phyloP scores from a whole-genome alignment of 2,329 filamentous ascomycete genomes.

The Fusarium buharicum region DNA sequence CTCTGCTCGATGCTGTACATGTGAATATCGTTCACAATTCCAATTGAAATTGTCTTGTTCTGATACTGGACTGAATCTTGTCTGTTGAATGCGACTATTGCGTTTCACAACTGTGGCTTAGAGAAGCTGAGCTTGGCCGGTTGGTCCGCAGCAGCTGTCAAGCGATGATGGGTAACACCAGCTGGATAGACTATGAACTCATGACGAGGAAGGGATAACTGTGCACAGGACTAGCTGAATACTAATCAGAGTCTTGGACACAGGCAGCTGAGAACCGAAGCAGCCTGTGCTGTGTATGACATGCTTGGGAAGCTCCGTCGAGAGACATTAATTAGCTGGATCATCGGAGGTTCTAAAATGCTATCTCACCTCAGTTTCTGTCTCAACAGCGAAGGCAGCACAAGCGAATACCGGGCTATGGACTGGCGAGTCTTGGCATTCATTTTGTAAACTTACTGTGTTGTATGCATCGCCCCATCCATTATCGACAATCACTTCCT shows the following conservation, averaged over 20 bases:
- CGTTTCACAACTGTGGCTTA: slow-evolving; percentile 18
- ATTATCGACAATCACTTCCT: slow-evolving; percentile 32
- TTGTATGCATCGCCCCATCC: slow-evolving; percentile 12
- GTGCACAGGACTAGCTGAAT: slow-evolving; percentile 21
- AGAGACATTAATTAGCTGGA: background rate
- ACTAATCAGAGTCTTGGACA: slow-evolving; percentile 15
- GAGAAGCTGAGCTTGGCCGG: slow-evolving; percentile 1
- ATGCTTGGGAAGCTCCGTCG: slow-evolving; percentile 13
- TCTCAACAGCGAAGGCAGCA: background rate
- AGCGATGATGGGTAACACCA: slow-evolving; percentile 3
- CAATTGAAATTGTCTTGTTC: background rate
- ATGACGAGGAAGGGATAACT: slow-evolving; percentile 1
- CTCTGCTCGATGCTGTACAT: background rate
- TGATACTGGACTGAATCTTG: background rate
- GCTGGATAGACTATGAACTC: background rate
- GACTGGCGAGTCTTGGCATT: slow-evolving; percentile 19
- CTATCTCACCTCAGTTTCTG: no score
- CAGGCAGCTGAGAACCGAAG: slow-evolving; percentile 15
- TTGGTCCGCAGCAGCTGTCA: slow-evolving; percentile 11
- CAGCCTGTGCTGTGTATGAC: background rate
- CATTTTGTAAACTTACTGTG: background rate
- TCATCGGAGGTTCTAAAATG: background rate
- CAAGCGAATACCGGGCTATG: slow-evolving; percentile 8
- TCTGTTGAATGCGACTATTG: background rate
- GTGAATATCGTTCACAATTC: background rate